phyloP scores from a whole-genome alignment of 2,329 filamentous ascomycete species.

The Ustilaginoidea virens region DNA sequence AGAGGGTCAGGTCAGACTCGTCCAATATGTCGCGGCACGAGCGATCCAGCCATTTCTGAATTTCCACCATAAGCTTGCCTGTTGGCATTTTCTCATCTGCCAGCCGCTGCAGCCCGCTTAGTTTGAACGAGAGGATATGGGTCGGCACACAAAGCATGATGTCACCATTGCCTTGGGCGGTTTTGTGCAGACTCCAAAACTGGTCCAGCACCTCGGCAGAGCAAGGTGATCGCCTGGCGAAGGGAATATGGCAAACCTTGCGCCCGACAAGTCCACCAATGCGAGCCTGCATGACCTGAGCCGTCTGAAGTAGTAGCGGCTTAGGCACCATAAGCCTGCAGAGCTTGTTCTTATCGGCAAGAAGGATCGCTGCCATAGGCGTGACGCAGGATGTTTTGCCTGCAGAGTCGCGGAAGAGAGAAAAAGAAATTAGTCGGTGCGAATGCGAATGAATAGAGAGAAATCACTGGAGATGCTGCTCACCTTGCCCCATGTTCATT shows the following conservation, averaged over 20 bases:
- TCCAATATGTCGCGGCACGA: conserved; percentile 46
- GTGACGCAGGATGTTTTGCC: conserved; percentile 36
- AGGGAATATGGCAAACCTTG: conserved; percentile 39
- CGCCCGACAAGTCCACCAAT: conserved; percentile 39
- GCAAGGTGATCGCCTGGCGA: conserved; percentile 12
- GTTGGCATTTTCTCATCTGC: conserved; percentile 26
- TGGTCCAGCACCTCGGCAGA: background rate
- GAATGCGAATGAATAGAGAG: conserved; percentile 27
- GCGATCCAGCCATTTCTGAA: conserved; percentile 32
- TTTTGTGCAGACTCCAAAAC: conserved; percentile 7
- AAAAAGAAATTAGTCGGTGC: conserved; percentile 31
- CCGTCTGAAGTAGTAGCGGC: conserved; percentile 40
- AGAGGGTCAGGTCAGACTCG: conserved; percentile 43
- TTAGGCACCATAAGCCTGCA: conserved; percentile 40
- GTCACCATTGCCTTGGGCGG: conserved; percentile 22
- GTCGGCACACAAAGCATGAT: conserved; percentile 47
- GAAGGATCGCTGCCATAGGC: conserved; percentile 29
- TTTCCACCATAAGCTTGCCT: conserved; percentile 30
- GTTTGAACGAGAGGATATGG: conserved; percentile 47
- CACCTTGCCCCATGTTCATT: conserved; percentile 55
- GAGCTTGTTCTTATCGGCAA: conserved; percentile 30
- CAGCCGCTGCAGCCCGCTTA: conserved; percentile 43
- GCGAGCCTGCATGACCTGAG: conserved; percentile 36
- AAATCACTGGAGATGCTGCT: conserved; percentile 24
- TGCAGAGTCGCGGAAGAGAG: too few species aligned